Evolutionary conservation across 495 filamentous ascomycete genomes (phyloP).

Genomic region (Aspergillus haitiensis): DNA sequence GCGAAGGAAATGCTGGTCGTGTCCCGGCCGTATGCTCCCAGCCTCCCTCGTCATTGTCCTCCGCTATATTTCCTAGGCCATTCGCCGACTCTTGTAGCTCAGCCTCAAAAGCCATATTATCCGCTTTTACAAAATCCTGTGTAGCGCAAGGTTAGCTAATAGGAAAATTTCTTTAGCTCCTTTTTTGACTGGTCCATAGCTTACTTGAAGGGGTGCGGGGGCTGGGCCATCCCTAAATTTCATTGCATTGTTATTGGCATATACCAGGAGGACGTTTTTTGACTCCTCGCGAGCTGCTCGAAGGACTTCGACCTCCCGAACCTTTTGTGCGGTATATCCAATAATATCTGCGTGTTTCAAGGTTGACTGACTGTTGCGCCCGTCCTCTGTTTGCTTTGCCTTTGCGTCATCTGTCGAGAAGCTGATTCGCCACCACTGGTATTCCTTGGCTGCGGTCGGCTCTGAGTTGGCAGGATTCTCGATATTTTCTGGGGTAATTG

Average conservation of each 20-base stretch:
- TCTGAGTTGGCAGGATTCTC: constrained; percentile 24
- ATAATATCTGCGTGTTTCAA: constrained; percentile 39
- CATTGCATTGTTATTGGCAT: constrained; percentile 51
- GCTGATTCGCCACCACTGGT: constrained; percentile 59
- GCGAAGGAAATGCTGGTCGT: constrained; percentile 16
- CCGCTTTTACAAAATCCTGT: constrained; percentile 48
- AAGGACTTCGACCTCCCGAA: constrained; percentile 53
- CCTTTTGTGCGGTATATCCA: constrained; percentile 48
- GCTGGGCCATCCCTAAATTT: constrained; percentile 31
- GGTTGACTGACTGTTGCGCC: constrained; percentile 19
- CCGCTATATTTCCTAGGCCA: neutral
- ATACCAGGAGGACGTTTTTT: constrained; percentile 49
- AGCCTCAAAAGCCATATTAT: constrained; percentile 48
- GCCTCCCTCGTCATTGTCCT: neutral
- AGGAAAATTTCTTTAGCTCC: neutral
- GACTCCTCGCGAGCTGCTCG: constrained; percentile 53
- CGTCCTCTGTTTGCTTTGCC: constrained; percentile 35
- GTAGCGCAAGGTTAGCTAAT: constrained; percentile 12
- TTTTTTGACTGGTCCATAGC: neutral
- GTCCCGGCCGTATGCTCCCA: constrained; percentile 11
- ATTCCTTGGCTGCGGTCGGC: constrained; percentile 26
- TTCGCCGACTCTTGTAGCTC: constrained; percentile 36
- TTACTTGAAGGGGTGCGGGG: constrained; percentile 46
- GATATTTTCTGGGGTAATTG: constrained; percentile 5
- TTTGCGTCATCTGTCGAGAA: constrained; percentile 52